A percentile compares a stretch with the other conserved stretches of the same genome.
Conservation (phyloP, 2,329 filamentous ascomycete species). For the Alternaria incomplexa region DNA sequence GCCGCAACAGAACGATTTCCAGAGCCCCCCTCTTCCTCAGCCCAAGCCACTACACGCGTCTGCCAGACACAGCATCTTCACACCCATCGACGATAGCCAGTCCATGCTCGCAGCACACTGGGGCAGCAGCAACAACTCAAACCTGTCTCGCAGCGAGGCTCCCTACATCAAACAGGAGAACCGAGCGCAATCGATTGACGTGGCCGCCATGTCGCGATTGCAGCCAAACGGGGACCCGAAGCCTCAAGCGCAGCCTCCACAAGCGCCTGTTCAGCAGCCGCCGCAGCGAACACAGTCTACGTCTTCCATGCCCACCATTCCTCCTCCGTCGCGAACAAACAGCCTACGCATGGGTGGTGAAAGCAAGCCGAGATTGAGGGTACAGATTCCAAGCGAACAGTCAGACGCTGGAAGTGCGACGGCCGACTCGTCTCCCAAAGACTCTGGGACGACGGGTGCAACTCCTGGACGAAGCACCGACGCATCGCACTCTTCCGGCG, state of each 20-base stretch:
- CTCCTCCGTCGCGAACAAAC: constrained; percentile 73
- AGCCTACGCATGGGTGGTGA: constrained; percentile 71
- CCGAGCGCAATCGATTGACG: constrained; percentile 71
- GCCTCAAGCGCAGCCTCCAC: constrained; percentile 51
- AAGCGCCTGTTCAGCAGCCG: constrained; percentile 36
- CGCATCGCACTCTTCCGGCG: constrained; percentile 67
- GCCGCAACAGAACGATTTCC: constrained; percentile 59
- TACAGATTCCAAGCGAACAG: constrained; percentile 92
- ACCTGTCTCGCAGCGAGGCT: constrained; percentile 54
- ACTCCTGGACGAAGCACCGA: constrained; percentile 63
- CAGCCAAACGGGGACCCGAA: constrained; percentile 42
- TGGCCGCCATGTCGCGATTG: constrained; percentile 58
- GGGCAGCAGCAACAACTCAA: constrained; percentile 56
- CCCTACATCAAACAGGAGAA: constrained; percentile 50
- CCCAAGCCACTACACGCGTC: constrained; percentile 67
- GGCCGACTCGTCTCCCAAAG: constrained; percentile 70
- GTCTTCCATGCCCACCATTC: constrained; percentile 71
- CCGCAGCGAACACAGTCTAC: constrained; percentile 62
- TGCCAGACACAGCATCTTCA: constrained; percentile 93
- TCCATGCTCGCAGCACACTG: constrained; percentile 86
- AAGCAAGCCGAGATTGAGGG: constrained; percentile 82
- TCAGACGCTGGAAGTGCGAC: constrained; percentile 80
- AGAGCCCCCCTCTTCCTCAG: constrained; percentile 62
- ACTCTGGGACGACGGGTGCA: constrained; percentile 64
- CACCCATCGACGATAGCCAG: constrained; percentile 90